Percentiles rank a stretch among this genome's conserved stretches.
These are phyloP conservation scores for Neurospora cerealis DNA, from an alignment of 495 filamentous ascomycete species.

Conservation along the genomic window DNA sequence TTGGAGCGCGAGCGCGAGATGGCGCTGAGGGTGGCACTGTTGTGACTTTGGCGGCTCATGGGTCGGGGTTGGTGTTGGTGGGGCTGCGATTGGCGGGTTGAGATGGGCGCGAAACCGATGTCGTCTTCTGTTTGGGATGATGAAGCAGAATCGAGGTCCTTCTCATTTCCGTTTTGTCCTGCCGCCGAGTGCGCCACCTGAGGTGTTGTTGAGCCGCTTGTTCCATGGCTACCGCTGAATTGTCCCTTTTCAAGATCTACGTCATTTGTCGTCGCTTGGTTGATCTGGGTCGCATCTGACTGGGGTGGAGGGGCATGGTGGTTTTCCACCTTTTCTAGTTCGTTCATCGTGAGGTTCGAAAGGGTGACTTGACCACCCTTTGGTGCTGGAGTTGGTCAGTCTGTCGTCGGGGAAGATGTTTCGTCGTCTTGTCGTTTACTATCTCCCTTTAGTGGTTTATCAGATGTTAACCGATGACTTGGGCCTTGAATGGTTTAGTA, in stretches of 20 bases:
- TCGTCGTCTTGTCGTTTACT: not conserved
- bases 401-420: not conserved
- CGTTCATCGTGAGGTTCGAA: not conserved
- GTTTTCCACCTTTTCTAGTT: not conserved
- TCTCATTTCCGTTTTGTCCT: not conserved
- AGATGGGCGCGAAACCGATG: not conserved
- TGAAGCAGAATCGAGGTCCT: not conserved
- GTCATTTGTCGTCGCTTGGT: not conserved
- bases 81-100: not conserved
- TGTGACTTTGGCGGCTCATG: not conserved
- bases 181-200: not conserved
- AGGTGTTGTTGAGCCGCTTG: not conserved
- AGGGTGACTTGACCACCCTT: no score
- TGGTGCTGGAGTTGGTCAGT: not conserved
- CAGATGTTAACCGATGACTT: not conserved
- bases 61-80: not conserved
- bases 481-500: not conserved
- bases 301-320: not conserved
- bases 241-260: not conserved
- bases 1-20: conserved; percentile 40
- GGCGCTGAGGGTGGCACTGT: not conserved
- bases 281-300: not conserved
- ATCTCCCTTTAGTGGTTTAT: not conserved
- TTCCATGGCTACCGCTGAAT: not conserved
- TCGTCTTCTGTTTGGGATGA: not conserved